Conservation (phyloP, 768 basidiomycete genomes). For the Amyloporia xantha region DNA sequence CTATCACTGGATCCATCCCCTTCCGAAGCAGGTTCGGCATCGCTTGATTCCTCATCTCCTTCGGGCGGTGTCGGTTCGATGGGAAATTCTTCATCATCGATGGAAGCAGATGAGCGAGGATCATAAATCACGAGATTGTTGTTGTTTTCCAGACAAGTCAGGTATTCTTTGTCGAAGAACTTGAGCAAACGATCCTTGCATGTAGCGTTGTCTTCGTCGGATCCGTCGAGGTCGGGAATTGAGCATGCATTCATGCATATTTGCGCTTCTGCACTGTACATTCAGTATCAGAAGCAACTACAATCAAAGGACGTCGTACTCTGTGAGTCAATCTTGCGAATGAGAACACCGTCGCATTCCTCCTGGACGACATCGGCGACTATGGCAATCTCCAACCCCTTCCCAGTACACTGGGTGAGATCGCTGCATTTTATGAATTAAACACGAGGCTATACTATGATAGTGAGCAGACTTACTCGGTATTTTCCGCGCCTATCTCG, state of each 20-base stretch:
- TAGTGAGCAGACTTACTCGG: background rate
- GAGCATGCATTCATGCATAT: background rate
- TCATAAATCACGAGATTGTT: constrained; percentile 16
- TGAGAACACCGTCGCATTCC: constrained; percentile 12
- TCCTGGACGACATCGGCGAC: constrained; percentile 15
- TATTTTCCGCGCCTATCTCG: background rate
- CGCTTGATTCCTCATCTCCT: constrained; percentile 41
- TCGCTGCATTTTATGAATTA: background rate
- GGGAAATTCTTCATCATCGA: background rate
- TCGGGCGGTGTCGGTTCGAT: constrained; percentile 14
- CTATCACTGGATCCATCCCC: background rate
- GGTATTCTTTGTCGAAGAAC: constrained; percentile 16
- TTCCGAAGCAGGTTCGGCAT: constrained; percentile 44
- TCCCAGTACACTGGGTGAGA: too few relatives aligned
- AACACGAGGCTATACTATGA: background rate
- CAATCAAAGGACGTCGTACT: constrained; percentile 9
- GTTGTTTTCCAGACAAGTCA: constrained; percentile 15
- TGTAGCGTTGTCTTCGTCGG: background rate
- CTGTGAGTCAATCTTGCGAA: constrained; percentile 10
- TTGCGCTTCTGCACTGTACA: background rate
- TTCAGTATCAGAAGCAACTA: constrained; percentile 2
- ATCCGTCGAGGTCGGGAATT: background rate
- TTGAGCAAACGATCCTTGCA: background rate
- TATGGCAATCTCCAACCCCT: constrained; percentile 20
- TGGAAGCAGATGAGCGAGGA: background rate